Conservation (phyloP, 2,329 filamentous ascomycete species). For the Claviceps fusiformis region DNA sequence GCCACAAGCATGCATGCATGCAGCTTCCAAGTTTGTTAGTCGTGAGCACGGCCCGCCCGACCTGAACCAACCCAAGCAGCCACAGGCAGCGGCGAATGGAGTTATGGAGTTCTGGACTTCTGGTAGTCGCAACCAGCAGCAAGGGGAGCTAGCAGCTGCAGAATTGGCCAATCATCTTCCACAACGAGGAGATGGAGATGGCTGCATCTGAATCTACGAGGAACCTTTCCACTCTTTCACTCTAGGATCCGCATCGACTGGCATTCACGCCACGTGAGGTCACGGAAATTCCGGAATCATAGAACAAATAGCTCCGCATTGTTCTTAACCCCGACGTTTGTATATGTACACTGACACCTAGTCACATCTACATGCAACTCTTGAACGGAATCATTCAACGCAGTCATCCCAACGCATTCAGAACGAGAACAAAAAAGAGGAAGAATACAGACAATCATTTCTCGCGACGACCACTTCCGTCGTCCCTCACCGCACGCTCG, state of each 20-base stretch:
- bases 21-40: too few relatives aligned
- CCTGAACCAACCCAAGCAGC: too few relatives aligned
- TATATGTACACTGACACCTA: not conserved
- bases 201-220: too few relatives aligned
- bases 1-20: too few relatives aligned
- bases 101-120: too few relatives aligned
- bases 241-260: not conserved
- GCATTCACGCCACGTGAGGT: too few relatives aligned
- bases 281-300: not conserved
- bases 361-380: too few relatives aligned
- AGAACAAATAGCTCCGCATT: not conserved
- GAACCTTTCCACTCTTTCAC: too few relatives aligned
- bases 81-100: too few relatives aligned
- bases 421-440: not conserved
- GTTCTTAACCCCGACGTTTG: not conserved
- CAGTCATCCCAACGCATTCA: not conserved
- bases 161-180: not conserved
- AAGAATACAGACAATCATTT: not conserved
- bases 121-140: too few relatives aligned
- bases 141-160: not conserved
- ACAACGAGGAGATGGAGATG: too few relatives aligned
- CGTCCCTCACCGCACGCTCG: not conserved
- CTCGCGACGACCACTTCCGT: not conserved
- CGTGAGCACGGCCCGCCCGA: too few relatives aligned
- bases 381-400: not conserved